Base-by-base conservation (phyloP, 139 green algal species). In the Diplosphaera chodatii region DNA sequence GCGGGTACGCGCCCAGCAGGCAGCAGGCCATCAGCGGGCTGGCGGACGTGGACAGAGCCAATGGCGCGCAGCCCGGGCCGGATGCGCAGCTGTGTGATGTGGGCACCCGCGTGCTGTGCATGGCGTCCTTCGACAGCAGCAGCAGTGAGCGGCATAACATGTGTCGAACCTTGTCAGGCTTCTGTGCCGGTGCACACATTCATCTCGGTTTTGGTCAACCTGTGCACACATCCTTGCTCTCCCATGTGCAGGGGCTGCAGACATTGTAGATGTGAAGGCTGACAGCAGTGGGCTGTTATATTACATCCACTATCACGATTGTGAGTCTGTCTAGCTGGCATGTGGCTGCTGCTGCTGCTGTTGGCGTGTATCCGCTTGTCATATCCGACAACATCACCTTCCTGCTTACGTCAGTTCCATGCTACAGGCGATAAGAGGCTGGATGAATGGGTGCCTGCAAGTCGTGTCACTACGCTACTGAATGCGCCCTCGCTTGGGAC, bases 271-370 rank as follows among this genome's bases (percentile, higher is more conserved):
- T n/a, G 64, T 68, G 4, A 63, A 63, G 40, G 3, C 31, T 10
- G 10, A 34, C 30, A 69, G 77, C 37, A 41, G 62, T 13, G 67
- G 30, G 18, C 32, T 30, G 27, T 64, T 72, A 18, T 96, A 91
- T 75, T 97, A 97, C 73, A 88, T 97, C 27, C 91, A 97, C 78
- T 97, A 96, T 70, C 63, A 86, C 4, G 89, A 96, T 68, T 91
- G 85, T 92, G 71, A 90, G 87, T n/a, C n/a, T n/a, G n/a, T n/a
- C n/a, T n/a, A n/a, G n/a, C n/a, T n/a, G n/a, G n/a, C n/a, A n/a
- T n/a, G n/a, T n/a, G n/a, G n/a, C n/a, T n/a, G n/a, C n/a, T n/a
- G n/a, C n/a, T n/a, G n/a, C n/a, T n/a, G n/a, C n/a, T n/a, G n/a
- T n/a, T n/a, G n/a, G n/a, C n/a, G n/a, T n/a, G n/a, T n/a, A n/a